phyloP scores from a whole-genome alignment of 176 grass and related monocot species.

The Echinochloa phyllopogon region DNA sequence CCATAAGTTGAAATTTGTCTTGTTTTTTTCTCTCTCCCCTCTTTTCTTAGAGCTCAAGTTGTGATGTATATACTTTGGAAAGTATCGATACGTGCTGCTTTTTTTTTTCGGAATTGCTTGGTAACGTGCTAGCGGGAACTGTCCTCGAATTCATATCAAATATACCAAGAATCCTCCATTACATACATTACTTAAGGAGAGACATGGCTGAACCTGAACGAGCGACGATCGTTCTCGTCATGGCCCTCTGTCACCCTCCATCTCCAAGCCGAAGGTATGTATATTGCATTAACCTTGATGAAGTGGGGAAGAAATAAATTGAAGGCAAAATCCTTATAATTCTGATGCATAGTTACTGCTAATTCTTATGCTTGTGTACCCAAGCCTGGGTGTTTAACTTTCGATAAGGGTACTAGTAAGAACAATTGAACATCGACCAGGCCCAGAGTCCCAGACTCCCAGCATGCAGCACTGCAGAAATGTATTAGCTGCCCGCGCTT shows the following conservation, averaged over 20 bases:
- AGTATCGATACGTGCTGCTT: no score
- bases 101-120: no score
- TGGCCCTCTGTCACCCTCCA: background rate
- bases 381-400: background rate
- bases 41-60: background rate
- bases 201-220: background rate
- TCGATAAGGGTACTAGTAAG: background rate
- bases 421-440: background rate
- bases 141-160: background rate
- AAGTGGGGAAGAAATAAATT: background rate
- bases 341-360: background rate
- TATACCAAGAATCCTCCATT: no score
- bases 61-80: background rate
- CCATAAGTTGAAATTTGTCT: background rate
- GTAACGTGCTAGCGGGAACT: no score
- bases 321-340: background rate
- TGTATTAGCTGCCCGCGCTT: no score
- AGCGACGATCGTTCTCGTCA: background rate
- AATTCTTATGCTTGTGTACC: background rate
- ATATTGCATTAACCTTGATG: no score
- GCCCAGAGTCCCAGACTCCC: background rate
- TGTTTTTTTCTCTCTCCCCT: background rate
- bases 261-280: constrained; percentile 6
- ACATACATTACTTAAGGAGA: background rate
- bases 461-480: background rate